Evolutionary conservation across 2,329 filamentous ascomycete species (phyloP), one percentile per base, ranked within the genome.

Genomic region (Biscogniauxia marginata): DNA sequence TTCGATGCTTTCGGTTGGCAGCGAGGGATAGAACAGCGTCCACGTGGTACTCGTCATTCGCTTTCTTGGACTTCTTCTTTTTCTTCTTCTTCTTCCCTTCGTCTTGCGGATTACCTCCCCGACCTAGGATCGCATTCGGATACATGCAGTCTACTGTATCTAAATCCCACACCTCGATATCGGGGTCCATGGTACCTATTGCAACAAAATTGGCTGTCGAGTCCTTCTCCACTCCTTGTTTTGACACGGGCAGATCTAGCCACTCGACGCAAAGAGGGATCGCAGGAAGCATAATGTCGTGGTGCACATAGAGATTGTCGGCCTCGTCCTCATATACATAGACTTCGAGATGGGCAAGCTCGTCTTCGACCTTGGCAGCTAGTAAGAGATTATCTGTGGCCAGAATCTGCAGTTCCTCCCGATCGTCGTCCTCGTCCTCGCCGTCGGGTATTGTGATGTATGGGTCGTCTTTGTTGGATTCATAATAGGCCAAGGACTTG

Each of bases 121-220:
- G 89, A 8, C 95, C 95, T 4, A 99, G 85, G 61, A 99, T 96
- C 8, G 93, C 93, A 71, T 96, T 96, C 20, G 95, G 95, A 70
- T 97, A 99, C 90, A 99, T 96, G 84, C 89, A 90, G 77, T 99
- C 95, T 52, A 99, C 86, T 7, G 92, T 89, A 72, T 99, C 95
- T 52, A 99, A 80, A 71, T 99, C 93, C 95, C 95, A 99, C 53
- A 99, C 87, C 78, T 99, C 95, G 65, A 99, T 99, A 69, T 99
- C 95, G 1, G 95, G 93, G 70, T 98, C 93, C 86, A 98, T 96
- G 4, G 95, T 98, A 55, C 93, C 95, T 39, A 99, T 85, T 4
- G 95, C 95, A 20, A 96, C 93, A 65, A 93, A 97, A 77, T 96
- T 99, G 54, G 90, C 95, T 50, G 81, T 83, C 21, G 84, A 80